phyloP scores from a whole-genome alignment of 176 grass and related monocot species.

The Raddia distichophylla region DNA sequence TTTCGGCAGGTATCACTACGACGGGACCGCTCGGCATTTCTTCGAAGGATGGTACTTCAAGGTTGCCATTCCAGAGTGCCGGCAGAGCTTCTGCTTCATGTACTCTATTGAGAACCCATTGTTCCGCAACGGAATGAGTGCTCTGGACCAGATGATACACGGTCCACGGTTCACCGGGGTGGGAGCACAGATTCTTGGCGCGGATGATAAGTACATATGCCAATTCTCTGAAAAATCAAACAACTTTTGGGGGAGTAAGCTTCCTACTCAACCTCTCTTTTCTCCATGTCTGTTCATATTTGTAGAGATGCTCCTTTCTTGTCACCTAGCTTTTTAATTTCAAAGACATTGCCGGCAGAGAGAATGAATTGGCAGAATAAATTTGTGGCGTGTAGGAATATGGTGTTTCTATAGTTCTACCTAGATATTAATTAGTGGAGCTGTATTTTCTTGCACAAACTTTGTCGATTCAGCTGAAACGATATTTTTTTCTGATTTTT shows the following conservation, averaged over 20 bases:
- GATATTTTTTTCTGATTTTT: not conserved
- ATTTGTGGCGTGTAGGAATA: not conserved
- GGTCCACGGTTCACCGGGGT: slow-evolving; percentile 78
- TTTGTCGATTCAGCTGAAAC: not conserved
- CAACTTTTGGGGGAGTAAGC: slow-evolving; percentile 97
- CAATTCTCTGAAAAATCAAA: slow-evolving; percentile 86
- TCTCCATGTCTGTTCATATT: not conserved
- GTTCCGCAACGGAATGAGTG: slow-evolving; percentile 78
- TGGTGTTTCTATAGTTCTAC: not conserved
- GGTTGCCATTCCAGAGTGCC: slow-evolving; percentile 68
- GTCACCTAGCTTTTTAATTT: not conserved
- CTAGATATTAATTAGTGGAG: not conserved
- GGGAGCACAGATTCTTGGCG: slow-evolving; percentile 84
- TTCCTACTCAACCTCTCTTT: slow-evolving; percentile 14
- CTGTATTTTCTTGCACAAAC: not conserved
- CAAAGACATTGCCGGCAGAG: not conserved
- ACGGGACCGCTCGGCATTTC: slow-evolving; percentile 66
- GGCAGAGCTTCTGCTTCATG: slow-evolving; percentile 97
- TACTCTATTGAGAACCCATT: slow-evolving; percentile 86
- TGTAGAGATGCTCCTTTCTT: not conserved
- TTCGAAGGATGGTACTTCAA: slow-evolving; percentile 99
- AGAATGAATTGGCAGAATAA: not conserved
- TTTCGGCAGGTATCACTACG: slow-evolving; percentile 83
- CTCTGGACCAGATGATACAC: slow-evolving; percentile 49
- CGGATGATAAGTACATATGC: slow-evolving; percentile 90